Evolutionary conservation across 495 filamentous ascomycete species (phyloP), one percentile per base, ranked within the genome.

Genomic region (Aspergillus baeticus): DNA sequence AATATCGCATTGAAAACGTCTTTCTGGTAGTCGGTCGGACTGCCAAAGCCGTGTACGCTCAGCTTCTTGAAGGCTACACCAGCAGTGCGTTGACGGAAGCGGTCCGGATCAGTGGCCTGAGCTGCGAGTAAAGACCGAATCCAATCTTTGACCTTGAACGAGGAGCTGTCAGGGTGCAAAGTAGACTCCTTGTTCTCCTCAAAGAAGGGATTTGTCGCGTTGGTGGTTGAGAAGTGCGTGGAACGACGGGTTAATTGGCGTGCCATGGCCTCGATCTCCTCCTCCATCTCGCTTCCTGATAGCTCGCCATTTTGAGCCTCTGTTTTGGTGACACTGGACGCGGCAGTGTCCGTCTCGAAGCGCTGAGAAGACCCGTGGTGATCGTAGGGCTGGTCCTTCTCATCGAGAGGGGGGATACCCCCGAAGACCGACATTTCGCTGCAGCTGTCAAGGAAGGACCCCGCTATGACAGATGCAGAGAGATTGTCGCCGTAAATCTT

Each of bases 21-120:
- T 75, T 92, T 92, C 67, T 93, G 89, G 64, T 89, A 93, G 69
- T 92, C 89, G 2, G 88, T 89, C 3, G 86, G 74, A 38, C 79
- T 82, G 20, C 89, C 89, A 64, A 84, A 92, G 29, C 90, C 90
- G 69, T 90, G 85, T 17, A 90, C 86, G 54, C 81, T 88, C 53
- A 93, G 72, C 60, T 89, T 82, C 61, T 79, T 82, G 62, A 77
- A 81, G 2, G 72, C 59, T 6, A 81, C 60, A 31, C 79, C 79
- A 5, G 77, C 77, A 29, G 71, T 64, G 23, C 78, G 68, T 34
- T 65, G 44, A 0, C 73, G 76, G 54, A 75, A 80, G 18, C 68
- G 65, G 59, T 77, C 78, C 5, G 73, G 73, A 61, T 82, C 76
- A 34, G 76, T 69, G 7, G 75, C 71, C 13, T 69, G 69, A 11